Conservation (phyloP, 371 early-diverging fungal genomes). For the Lichtheimia ramosa region DNA sequence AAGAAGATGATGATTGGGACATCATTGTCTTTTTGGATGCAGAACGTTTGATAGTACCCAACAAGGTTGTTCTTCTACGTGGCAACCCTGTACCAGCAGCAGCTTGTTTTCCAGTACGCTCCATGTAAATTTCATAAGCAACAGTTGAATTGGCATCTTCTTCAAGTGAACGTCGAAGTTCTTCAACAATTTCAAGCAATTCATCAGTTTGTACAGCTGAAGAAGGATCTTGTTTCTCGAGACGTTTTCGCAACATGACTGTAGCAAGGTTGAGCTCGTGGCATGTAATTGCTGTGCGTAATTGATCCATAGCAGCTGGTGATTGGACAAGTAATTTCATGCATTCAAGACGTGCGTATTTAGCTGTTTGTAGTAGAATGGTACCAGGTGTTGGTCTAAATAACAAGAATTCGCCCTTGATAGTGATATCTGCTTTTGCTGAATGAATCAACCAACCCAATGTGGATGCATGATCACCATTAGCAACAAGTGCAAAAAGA, state of each 20-base stretch:
- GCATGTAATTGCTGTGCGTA: constrained; percentile 1
- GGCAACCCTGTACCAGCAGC: background rate
- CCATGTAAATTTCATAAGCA: constrained; percentile 1
- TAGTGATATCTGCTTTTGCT: constrained; percentile 10
- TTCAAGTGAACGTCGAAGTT: constrained; percentile 1
- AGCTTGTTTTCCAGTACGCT: constrained; percentile 2
- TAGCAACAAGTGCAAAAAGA: constrained; percentile 22
- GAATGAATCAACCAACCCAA: constrained; percentile 16
- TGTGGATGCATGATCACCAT: constrained; percentile 13
- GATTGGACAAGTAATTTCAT: constrained; percentile 9
- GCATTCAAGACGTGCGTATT: constrained; percentile 20
- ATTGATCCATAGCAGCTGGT: constrained; percentile 3
- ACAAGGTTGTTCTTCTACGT: background rate
- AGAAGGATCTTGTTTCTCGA: background rate
- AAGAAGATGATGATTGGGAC: no score
- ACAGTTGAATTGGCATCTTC: constrained; percentile 1
- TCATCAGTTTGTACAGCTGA: background rate
- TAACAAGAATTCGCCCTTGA: constrained; percentile 16
- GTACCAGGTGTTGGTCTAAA: constrained; percentile 13
- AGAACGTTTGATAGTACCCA: background rate
- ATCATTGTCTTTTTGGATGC: no score
- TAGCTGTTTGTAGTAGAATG: constrained; percentile 20
- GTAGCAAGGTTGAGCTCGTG: constrained; percentile 11
- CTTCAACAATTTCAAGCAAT: background rate
- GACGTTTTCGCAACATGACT: background rate